Conservation (phyloP, 2,329 filamentous ascomycete genomes). For the Fusarium sacchari region DNA sequence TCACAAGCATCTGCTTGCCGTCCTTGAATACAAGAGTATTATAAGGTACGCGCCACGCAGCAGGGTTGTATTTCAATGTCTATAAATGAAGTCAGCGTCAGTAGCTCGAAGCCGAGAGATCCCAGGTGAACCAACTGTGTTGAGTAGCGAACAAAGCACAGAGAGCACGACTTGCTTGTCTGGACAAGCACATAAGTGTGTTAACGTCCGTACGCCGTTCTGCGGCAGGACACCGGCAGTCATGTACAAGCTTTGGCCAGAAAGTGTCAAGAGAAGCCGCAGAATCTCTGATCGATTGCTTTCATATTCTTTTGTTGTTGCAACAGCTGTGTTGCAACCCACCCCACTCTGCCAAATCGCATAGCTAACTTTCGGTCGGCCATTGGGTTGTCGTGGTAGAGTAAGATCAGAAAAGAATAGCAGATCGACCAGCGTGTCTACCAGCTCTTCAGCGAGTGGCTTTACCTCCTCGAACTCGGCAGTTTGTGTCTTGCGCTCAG, state of each 20-base stretch:
- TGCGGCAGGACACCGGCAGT: constrained; percentile 81
- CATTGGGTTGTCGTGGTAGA: constrained; percentile 75
- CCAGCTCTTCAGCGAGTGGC: constrained; percentile 89
- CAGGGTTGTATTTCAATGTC: constrained; percentile 95
- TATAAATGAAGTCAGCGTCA: constrained; percentile 49
- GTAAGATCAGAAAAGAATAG: constrained; percentile 94
- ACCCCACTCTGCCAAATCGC: constrained; percentile 99
- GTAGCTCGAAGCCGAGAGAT: not conserved
- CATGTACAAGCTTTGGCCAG: constrained; percentile 94
- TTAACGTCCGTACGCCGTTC: constrained; percentile 83
- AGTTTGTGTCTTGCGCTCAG: constrained; percentile 56
- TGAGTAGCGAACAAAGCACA: constrained; percentile 89
- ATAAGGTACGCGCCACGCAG: constrained; percentile 92
- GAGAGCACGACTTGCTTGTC: constrained; percentile 94
- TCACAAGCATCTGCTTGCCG: constrained; percentile 87
- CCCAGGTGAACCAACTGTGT: constrained; percentile 72
- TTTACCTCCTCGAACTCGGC: constrained; percentile 83
- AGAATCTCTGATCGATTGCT: constrained; percentile 92
- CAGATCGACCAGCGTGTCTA: constrained; percentile 88
- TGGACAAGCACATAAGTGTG: constrained; percentile 85
- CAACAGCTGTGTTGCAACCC: constrained; percentile 89
- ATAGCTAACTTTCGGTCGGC: constrained; percentile 85
- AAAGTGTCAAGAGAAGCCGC: constrained; percentile 83
- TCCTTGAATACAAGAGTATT: constrained; percentile 93
- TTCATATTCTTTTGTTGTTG: constrained; percentile 91